Base-by-base conservation (phyloP, 352 stramenopile species). In the Thraustochytrium striatum region DNA sequence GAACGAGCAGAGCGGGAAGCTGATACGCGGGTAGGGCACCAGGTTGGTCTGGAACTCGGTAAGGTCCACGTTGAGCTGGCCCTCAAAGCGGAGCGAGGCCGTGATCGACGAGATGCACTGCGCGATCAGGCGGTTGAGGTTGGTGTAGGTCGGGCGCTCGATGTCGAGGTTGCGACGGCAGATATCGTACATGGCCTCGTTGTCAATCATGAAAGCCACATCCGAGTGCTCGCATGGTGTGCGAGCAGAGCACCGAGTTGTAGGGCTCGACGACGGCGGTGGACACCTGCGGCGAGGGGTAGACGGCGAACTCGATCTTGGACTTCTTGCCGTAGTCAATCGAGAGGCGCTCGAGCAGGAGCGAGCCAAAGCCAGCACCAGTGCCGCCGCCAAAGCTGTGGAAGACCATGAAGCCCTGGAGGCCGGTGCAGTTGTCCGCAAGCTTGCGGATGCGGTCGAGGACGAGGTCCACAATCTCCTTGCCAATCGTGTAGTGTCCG, bases 11-110 rank as follows among this genome's bases (percentile, higher is more conserved):
- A 99, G 89, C 91, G 98, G 97, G 86, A 99, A 99, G 88, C 98
- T 95, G 86, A 99, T 98, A 79, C 94, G 94, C 65, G 96, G 96
- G 89, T 98, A 99, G 36, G 96, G 95, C 72, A 99, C 95, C 85
- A 99, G 85, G 90, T 99, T 99, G 69, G 94, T 98, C 88, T 98
- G 94, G 91, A 99, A 98, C 87, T 99, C 94, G n/a, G 92, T 98
- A 61, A 99, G 88, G 91, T 99, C 96, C 57, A 98, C 94, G 85
- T 99, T 99, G n/a, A 99, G 87, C 52, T 93, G 88, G 81, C 96
- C 96, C 82, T 98, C 94, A 86, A 99, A 99, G 82, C 96, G 94
- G 47, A 99, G 95, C 13, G 93, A 98, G 3, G 94, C 96, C 8
- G 96, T 99, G 65, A 99, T 85, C 28, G 96, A 97, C 33, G 92